Conservation (phyloP, 495 filamentous ascomycete species). For the Aspergillus carlsbadensis region DNA sequence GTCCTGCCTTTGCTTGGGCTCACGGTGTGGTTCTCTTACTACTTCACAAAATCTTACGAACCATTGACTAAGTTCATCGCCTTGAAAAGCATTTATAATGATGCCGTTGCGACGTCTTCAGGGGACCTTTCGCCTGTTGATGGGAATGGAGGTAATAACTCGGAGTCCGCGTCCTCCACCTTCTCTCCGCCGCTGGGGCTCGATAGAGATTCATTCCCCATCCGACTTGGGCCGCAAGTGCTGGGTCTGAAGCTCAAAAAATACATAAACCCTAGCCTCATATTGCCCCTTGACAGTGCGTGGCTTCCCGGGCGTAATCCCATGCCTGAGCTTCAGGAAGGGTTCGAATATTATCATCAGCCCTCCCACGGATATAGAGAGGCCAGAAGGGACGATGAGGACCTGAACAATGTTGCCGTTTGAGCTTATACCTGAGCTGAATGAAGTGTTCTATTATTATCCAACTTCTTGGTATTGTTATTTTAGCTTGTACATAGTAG, state of each 20-base stretch:
- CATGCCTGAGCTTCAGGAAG: constrained; percentile 11
- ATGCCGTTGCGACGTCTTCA: no score
- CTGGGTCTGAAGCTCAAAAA: constrained; percentile 43
- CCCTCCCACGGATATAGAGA: no score
- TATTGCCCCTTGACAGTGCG: constrained; percentile 44
- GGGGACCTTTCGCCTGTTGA: constrained; percentile 41
- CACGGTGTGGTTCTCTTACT: constrained; percentile 83
- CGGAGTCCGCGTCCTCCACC: constrained; percentile 35
- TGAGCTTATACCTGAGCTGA: constrained; percentile 2
- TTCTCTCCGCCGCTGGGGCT: constrained; percentile 43
- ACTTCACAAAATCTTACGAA: constrained; percentile 71
- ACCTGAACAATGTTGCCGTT: constrained; percentile 16
- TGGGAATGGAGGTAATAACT: no score
- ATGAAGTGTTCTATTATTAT: background rate
- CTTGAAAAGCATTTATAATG: constrained; percentile 72
- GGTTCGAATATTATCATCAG: constrained; percentile 22
- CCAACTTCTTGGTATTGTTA: background rate
- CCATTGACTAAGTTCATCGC: constrained; percentile 92
- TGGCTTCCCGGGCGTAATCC: constrained; percentile 39
- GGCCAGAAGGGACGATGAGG: no score
- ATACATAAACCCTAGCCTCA: constrained; percentile 47
- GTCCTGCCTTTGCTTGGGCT: constrained; percentile 72
- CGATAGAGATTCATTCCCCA: constrained; percentile 45
- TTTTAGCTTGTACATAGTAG: no score
- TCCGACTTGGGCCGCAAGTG: constrained; percentile 40